phyloP scores from a whole-genome alignment of 352 stramenopile species.

The Phytopythium helicoides region DNA sequence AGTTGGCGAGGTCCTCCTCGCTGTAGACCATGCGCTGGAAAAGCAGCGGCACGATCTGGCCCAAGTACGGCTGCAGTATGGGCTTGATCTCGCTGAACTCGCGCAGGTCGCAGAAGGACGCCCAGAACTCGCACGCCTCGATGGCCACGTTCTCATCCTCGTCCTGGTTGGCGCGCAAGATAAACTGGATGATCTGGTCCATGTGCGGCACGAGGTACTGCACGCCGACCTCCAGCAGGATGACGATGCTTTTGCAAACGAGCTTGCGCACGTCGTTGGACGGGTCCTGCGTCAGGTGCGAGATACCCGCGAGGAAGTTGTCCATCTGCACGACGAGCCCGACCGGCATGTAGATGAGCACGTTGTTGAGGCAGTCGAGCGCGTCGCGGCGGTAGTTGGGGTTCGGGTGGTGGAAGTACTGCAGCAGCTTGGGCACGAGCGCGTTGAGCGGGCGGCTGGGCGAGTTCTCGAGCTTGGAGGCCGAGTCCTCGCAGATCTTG shows the following conservation, averaged over 20 bases:
- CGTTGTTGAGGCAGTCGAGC: slow-evolving; percentile 88
- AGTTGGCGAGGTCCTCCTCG: slow-evolving; percentile 88
- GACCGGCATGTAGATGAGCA: slow-evolving; percentile 88
- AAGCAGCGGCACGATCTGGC: slow-evolving; percentile 91
- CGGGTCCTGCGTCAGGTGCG: slow-evolving; percentile 80
- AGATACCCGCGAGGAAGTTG: slow-evolving; percentile 87
- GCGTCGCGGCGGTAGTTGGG: slow-evolving; percentile 77
- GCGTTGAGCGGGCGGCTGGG: slow-evolving; percentile 82
- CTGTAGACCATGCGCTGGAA: slow-evolving; percentile 96
- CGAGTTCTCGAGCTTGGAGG: slow-evolving; percentile 86
- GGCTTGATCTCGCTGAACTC: slow-evolving; percentile 92
- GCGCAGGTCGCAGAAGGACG: slow-evolving; percentile 87
- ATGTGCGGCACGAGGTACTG: slow-evolving; percentile 89
- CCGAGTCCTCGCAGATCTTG: slow-evolving; percentile 91
- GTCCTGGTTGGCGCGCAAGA: slow-evolving; percentile 86
- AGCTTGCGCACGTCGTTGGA: slow-evolving; percentile 80
- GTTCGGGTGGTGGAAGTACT: slow-evolving; percentile 87
- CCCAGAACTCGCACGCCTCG: slow-evolving; percentile 91
- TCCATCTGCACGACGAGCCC: slow-evolving; percentile 90
- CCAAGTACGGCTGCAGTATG: slow-evolving; percentile 80
- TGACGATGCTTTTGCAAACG: slow-evolving; percentile 91
- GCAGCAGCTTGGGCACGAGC: slow-evolving; percentile 86
- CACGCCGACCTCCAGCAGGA: slow-evolving; percentile 85
- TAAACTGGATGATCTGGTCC: slow-evolving; percentile 91
- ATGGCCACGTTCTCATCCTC: slow-evolving; percentile 82